Evolutionary conservation across 768 basidiomycete genomes (phyloP).

Genomic region (Amanita brunnescens): DNA sequence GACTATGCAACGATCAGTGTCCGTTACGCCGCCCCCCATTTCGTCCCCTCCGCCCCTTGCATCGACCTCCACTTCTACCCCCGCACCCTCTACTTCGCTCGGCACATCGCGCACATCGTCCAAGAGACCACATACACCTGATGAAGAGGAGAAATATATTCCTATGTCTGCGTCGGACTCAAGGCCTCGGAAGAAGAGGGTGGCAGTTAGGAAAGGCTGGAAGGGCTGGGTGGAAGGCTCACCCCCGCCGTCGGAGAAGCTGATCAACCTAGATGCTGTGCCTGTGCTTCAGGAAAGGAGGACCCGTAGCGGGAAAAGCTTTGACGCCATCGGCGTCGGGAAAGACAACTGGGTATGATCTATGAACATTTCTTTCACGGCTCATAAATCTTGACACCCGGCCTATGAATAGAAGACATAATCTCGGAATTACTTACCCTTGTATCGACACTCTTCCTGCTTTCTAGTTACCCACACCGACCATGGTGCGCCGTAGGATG

Average conservation of each 20-base stretch:
- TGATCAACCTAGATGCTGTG: conserved; percentile 73
- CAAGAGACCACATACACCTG: conserved; percentile 70
- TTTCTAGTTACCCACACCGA: neutral
- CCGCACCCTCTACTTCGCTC: conserved; percentile 67
- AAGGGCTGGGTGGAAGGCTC: conserved; percentile 90
- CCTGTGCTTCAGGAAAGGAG: conserved; percentile 64
- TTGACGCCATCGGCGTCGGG: conserved; percentile 73
- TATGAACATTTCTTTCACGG: neutral
- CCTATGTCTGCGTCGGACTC: conserved; percentile 17
- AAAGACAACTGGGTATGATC: conserved; percentile 68
- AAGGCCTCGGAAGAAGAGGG: conserved; percentile 48
- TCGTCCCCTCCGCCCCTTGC: conserved; percentile 29
- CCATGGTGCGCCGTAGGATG: neutral
- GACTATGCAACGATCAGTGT: conserved; percentile 58
- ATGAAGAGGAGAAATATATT: conserved; percentile 42
- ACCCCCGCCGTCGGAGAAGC: conserved; percentile 67
- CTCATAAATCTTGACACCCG: conserved; percentile 5
- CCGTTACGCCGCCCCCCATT: conserved; percentile 67
- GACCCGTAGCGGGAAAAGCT: conserved; percentile 79
- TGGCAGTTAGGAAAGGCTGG: conserved; percentile 73
- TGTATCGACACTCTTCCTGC: neutral
- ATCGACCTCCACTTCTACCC: conserved; percentile 64
- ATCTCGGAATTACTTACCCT: neutral
- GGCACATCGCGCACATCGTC: conserved; percentile 71
- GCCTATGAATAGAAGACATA: neutral